Evolutionary conservation across 2,329 filamentous ascomycete genomes (phyloP).

Genomic region (Rhexocercosporidium sp.): DNA sequence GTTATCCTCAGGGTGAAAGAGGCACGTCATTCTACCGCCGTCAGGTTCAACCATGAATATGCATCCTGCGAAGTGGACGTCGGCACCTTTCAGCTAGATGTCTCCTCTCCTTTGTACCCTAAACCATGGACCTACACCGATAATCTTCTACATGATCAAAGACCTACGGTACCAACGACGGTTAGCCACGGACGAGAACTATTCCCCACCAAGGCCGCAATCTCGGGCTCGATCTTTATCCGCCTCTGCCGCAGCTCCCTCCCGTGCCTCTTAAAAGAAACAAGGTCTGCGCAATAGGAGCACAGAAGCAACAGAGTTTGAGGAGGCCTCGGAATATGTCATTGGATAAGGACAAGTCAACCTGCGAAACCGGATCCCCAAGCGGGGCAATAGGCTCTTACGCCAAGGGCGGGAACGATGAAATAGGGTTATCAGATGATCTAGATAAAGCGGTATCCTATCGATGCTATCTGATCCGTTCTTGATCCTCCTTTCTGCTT

Average conservation of each 20-base stretch:
- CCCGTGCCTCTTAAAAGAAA: neutral
- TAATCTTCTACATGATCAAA: neutral
- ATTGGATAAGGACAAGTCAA: neutral
- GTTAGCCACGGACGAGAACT: neutral
- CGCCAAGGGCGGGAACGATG: neutral
- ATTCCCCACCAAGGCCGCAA: neutral
- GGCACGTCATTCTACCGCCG: neutral
- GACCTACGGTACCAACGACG: neutral
- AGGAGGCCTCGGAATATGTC: neutral
- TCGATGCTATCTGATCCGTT: constrained; percentile 1
- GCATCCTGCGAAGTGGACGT: too few species aligned
- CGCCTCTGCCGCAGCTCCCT: neutral
- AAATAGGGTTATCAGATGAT: constrained; percentile 12
- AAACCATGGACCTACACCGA: too few species aligned
- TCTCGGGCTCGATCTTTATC: neutral
- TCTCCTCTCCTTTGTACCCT: too few species aligned
- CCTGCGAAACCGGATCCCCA: constrained; percentile 6
- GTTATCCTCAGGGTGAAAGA: neutral
- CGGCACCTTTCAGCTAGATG: too few species aligned
- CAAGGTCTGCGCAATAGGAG: neutral
- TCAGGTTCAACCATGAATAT: neutral
- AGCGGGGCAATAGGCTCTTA: neutral
- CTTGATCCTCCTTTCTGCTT: neutral
- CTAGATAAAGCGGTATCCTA: neutral
- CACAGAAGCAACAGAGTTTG: neutral